Evolutionary conservation across 805 yeast genomes (phyloP), one percentile per base, ranked within the genome.

Genomic region (Candida hispaniensis): DNA sequence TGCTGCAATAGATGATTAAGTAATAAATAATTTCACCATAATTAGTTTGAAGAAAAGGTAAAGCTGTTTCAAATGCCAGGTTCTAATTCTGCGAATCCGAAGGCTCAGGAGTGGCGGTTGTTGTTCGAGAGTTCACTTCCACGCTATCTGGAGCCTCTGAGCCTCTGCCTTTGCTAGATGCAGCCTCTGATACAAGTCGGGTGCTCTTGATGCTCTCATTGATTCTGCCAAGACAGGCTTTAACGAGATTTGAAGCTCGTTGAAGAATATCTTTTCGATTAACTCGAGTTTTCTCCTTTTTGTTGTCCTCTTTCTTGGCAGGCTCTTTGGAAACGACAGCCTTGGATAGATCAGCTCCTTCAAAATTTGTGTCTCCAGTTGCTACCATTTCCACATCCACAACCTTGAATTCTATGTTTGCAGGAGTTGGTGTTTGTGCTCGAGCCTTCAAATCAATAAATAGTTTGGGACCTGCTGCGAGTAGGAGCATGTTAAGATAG

Each of bases 401-500:
- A n/a, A n/a, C n/a, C n/a, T n/a, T n/a, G n/a, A n/a, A n/a, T n/a
- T n/a, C n/a, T n/a, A n/a, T n/a, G n/a, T n/a, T n/a, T n/a, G n/a
- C n/a, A n/a, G n/a, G n/a, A n/a, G n/a, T n/a, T 9, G 38, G 38
- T 5, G 30, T 26, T 4, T 25, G 19, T 21, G 34, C 26, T 2
- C 29, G 30, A 22, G 30, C 22, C 30, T 33, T 27, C n/a, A n/a
- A n/a, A 26, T 26, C 33, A 3, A 14, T 40, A 11, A 21, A 19
- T 7, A 21, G 21, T 8, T 38, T 20, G 6, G 27, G 30, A 2
- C 26, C 23, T 6, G 39, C 34, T 14, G 22, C 18, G 20, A 18
- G 40, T 18, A 34, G 27, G 32, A 44, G 77, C 6, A 78, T 49
- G 36, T 60, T 61, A 48, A 81, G 54, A 47, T 65, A 82, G 0